Evolutionary conservation across 208 protist species (phyloP).

Genomic region (Leishmania amazonensis): DNA sequence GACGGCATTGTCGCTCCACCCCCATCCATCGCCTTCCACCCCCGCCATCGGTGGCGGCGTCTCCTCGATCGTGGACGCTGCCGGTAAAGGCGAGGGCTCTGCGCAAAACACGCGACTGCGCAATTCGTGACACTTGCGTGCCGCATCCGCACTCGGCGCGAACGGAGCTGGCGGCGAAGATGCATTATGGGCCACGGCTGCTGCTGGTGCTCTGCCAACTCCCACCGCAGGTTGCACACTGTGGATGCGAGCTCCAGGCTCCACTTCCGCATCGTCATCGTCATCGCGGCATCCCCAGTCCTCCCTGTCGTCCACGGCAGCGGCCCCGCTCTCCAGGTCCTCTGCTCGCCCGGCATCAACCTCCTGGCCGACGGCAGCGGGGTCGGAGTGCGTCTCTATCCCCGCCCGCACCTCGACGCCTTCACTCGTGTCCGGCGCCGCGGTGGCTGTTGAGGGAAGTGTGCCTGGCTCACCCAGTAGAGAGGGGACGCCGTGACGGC

Average conservation of each 20-base stretch:
- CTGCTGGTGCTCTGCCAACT: background rate
- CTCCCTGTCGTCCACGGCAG: constrained; percentile 7
- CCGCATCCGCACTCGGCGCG: background rate
- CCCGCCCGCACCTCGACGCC: background rate
- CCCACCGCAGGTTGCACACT: background rate
- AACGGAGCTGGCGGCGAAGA: background rate
- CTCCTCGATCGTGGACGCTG: background rate
- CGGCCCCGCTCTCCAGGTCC: background rate
- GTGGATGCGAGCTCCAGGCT: background rate
- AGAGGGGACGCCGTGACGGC: background rate
- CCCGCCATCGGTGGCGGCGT: background rate
- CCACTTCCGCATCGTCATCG: constrained; percentile 4
- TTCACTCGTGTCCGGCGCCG: background rate
- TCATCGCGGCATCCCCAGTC: constrained; percentile 18
- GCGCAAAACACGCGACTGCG: background rate
- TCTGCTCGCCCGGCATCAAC: background rate
- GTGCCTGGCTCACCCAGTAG: background rate
- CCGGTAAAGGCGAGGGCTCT: background rate
- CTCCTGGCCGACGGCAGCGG: background rate
- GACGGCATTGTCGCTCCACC: background rate
- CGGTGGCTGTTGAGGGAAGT: background rate
- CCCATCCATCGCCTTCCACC: constrained; percentile 3
- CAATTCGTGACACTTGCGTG: background rate
- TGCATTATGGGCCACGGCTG: background rate
- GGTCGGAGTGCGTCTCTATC: background rate